A percentile compares a stretch with the other conserved stretches of the same genome.
These are phyloP conservation scores for Ulota crispa DNA, from an alignment of 225 moss, liverwort and hornwort genomes.

Conservation along the genomic window DNA sequence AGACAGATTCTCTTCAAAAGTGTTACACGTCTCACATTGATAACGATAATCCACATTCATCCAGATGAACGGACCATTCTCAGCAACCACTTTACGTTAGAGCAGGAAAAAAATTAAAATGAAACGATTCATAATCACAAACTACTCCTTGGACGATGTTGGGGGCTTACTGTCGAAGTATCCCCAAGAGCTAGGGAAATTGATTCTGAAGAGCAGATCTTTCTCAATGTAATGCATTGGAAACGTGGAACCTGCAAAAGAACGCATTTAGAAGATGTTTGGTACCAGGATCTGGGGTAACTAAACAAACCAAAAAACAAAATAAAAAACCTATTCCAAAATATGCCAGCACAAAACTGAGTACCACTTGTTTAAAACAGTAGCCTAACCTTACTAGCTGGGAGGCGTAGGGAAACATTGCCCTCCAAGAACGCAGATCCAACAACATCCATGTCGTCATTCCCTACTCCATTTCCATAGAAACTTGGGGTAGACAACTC, in stretches of 20 bases:
- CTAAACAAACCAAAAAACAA: not conserved
- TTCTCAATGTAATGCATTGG: slow-evolving; percentile 77
- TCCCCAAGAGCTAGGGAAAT: slow-evolving; percentile 10
- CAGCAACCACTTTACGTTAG: not conserved
- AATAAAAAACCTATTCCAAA: not conserved
- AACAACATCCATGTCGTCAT: slow-evolving; percentile 39
- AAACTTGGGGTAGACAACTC: slow-evolving; percentile 61
- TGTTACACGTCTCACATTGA: slow-evolving; percentile 11
- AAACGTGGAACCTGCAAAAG: slow-evolving; percentile 85
- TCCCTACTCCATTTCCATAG: slow-evolving; percentile 27
- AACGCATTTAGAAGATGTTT: not conserved
- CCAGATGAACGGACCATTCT: not conserved
- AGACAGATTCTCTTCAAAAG: not conserved
- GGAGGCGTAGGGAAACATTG: slow-evolving; percentile 67
- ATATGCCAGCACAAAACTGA: not conserved
- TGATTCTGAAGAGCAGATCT: slow-evolving; percentile 47
- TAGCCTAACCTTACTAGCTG: slow-evolving; percentile 77
- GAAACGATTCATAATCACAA: not conserved
- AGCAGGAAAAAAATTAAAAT: not conserved
- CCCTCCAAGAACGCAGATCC: slow-evolving; percentile 59
- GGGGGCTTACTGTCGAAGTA: slow-evolving; percentile 34
- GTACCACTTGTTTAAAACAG: not conserved
- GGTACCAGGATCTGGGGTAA: not conserved
- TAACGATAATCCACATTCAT: not conserved
- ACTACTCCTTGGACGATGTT: not conserved